phyloP scores from a whole-genome alignment of 441 rosid species.

The Mallotus repandus region DNA sequence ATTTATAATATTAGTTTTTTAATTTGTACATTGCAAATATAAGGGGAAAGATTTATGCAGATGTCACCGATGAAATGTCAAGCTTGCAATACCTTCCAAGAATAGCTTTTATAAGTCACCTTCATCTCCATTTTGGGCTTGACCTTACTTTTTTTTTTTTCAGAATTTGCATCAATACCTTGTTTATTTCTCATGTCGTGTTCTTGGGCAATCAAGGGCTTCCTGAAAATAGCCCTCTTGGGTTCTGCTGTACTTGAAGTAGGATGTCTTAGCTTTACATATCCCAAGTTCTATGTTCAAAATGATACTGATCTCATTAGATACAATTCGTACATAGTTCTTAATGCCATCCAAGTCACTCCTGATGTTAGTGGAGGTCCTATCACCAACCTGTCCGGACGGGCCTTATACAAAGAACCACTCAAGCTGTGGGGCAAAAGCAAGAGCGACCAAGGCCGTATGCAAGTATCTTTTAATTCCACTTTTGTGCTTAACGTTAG shows the following conservation, averaged over 20 bases:
- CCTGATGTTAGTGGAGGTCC: constrained; percentile 30
- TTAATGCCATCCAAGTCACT: constrained; percentile 58
- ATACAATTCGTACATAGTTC: constrained; percentile 19
- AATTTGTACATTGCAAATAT: no score
- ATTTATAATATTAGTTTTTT: no score
- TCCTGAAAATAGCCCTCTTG: constrained; percentile 12
- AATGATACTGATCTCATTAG: neutral
- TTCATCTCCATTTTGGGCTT: neutral
- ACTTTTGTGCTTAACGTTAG: constrained; percentile 51
- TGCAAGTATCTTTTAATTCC: constrained; percentile 44
- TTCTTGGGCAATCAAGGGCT: neutral
- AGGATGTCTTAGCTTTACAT: neutral
- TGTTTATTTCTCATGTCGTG: neutral
- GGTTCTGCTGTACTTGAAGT: neutral
- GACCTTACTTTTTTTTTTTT: neutral
- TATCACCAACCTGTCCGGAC: constrained; percentile 33
- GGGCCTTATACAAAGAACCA: constrained; percentile 32
- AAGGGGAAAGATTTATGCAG: no score
- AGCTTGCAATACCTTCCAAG: neutral
- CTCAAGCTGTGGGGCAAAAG: constrained; percentile 46
- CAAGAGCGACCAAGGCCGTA: neutral
- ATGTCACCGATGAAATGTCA: no score
- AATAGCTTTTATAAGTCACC: neutral
- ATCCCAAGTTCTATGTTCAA: neutral
- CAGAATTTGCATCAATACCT: no score